phyloP scores from a whole-genome alignment of 2,329 filamentous ascomycete genomes.

The Metarhizium rileyi region DNA sequence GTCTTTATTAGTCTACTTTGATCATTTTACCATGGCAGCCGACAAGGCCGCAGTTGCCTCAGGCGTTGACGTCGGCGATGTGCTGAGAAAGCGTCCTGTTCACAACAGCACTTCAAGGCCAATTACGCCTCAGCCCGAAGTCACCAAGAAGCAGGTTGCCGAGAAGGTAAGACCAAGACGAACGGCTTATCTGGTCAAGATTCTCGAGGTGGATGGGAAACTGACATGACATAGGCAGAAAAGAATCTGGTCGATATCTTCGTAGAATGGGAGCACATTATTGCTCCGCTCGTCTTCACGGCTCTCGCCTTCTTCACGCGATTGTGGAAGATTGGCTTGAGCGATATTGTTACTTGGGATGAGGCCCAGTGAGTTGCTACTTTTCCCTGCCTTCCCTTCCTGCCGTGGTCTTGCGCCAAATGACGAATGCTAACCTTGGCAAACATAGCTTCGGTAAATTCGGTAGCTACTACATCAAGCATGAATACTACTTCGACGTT shows the following conservation, averaged over 20 bases:
- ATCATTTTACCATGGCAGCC: slow-evolving; percentile 36
- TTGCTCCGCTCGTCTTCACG: slow-evolving; percentile 53
- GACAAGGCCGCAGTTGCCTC: slow-evolving; percentile 47
- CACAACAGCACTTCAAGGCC: slow-evolving; percentile 25
- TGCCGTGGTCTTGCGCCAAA: background rate
- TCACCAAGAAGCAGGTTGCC: slow-evolving; percentile 44
- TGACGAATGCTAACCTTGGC: slow-evolving; percentile 8
- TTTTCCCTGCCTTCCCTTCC: background rate
- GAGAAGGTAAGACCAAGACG: slow-evolving; percentile 37
- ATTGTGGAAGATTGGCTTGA: slow-evolving; percentile 60
- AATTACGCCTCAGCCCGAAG: slow-evolving; percentile 36
- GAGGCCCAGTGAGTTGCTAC: slow-evolving; percentile 46
- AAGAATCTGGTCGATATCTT: slow-evolving; percentile 53
- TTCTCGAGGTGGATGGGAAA: background rate
- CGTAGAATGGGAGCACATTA: slow-evolving; percentile 52
- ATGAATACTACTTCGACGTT: slow-evolving; percentile 93
- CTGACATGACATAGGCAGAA: slow-evolving; percentile 18
- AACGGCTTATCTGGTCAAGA: background rate
- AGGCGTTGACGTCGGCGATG: slow-evolving; percentile 48
- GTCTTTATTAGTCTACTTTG: slow-evolving; percentile 2
- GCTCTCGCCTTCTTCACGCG: slow-evolving; percentile 55
- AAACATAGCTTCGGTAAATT: slow-evolving; percentile 78
- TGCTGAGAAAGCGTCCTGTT: slow-evolving; percentile 44
- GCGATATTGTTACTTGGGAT: slow-evolving; percentile 58
- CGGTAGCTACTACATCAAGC: slow-evolving; percentile 96